Evolutionary conservation across 1,284 basidiomycete species (phyloP).

Genomic region (Pseudozyma tsukubaensis): DNA sequence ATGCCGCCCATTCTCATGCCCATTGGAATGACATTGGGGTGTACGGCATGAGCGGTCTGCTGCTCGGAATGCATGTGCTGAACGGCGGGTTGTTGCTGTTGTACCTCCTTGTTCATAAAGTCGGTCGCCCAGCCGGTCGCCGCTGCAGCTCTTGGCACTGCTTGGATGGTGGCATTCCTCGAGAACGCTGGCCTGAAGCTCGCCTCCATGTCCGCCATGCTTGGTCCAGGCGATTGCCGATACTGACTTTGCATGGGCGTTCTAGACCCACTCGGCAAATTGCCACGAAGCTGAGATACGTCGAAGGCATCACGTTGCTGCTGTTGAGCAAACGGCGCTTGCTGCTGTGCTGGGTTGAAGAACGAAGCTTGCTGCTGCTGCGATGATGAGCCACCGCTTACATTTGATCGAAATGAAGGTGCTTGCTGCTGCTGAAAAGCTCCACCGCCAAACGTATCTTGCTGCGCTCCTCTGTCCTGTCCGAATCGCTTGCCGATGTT

Average conservation of each 20-base stretch:
- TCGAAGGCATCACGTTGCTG: slow-evolving; percentile 47
- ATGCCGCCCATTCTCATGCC: slow-evolving; percentile 32
- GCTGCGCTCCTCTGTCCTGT: slow-evolving; percentile 61
- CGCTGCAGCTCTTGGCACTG: slow-evolving; percentile 14
- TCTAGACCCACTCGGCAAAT: slow-evolving; percentile 40
- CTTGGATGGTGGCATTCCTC: slow-evolving; percentile 7
- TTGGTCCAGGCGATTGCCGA: slow-evolving; percentile 14
- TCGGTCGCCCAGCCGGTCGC: slow-evolving; percentile 54
- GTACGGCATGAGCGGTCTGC: slow-evolving; percentile 14
- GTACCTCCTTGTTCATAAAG: slow-evolving; percentile 35
- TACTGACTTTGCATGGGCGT: slow-evolving; percentile 24
- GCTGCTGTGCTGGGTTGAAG: slow-evolving; percentile 40
- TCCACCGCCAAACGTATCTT: slow-evolving; percentile 36
- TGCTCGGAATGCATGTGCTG: slow-evolving; percentile 28
- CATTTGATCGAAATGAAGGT: slow-evolving; percentile 32
- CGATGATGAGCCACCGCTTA: slow-evolving; percentile 4
- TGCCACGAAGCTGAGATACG: slow-evolving; percentile 53
- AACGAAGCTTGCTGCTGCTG: slow-evolving; percentile 47
- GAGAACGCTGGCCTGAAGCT: slow-evolving; percentile 45
- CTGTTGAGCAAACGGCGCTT: slow-evolving; percentile 13
- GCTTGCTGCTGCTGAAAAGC: slow-evolving; percentile 16
- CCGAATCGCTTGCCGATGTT: slow-evolving; percentile 66
- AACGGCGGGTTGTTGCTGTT: slow-evolving; percentile 3
- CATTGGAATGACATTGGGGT: slow-evolving; percentile 40
- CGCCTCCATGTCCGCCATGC: slow-evolving; percentile 40